A percentile compares a stretch with the other conserved stretches of the same genome.
phyloP scores from a whole-genome alignment of 495 filamentous ascomycete species.

The Aspergillus bertholletiae region DNA sequence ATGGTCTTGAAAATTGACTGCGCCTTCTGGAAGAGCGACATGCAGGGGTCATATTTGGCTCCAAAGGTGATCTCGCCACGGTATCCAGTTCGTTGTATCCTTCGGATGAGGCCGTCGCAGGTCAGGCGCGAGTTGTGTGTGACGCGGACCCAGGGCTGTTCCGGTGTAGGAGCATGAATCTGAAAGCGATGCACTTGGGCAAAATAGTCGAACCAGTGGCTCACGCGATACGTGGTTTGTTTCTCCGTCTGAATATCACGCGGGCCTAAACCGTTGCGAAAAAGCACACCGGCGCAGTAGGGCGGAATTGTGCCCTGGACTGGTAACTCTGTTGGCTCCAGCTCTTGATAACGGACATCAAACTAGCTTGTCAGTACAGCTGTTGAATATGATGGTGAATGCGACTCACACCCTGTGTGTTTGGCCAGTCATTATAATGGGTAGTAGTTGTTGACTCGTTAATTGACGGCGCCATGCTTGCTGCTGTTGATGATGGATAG shows the following conservation, averaged over 20 bases:
- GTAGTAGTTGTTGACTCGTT: neutral
- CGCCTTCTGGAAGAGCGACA: neutral
- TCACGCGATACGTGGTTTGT: neutral
- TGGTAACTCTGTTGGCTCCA: neutral
- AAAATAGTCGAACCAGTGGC: neutral
- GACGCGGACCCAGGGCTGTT: neutral
- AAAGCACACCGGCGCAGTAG: neutral
- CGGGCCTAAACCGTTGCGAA: neutral
- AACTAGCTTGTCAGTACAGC: neutral
- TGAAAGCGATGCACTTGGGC: neutral
- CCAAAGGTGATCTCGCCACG: neutral
- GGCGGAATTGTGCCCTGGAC: neutral
- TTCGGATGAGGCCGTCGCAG: neutral
- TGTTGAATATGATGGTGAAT: neutral
- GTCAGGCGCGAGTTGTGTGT: neutral
- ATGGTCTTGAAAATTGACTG: neutral
- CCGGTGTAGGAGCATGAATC: neutral
- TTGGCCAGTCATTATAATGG: neutral
- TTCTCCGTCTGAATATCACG: neutral
- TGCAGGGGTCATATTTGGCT: neutral
- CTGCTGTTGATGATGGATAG: neutral
- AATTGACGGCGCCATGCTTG: neutral
- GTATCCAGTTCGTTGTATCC: neutral
- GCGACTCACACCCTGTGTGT: neutral
- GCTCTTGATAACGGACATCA: neutral